Evolutionary conservation across 805 yeast species (phyloP).

Genomic region (Crinitomyces ghanaensis): DNA sequence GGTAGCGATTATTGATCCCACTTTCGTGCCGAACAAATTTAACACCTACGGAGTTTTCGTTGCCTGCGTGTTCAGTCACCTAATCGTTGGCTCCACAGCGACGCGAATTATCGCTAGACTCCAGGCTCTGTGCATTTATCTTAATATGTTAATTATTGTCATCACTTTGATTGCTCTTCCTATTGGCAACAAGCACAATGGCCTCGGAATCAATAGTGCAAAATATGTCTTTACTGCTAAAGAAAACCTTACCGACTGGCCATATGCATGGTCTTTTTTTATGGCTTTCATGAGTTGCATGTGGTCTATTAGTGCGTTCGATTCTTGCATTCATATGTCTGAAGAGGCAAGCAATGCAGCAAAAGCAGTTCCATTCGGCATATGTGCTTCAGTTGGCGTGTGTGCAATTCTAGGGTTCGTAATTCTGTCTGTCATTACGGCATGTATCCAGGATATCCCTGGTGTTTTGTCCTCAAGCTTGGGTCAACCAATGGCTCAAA

Average conservation of each 20-base stretch:
- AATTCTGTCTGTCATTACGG: constrained; percentile 40
- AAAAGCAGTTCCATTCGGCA: constrained; percentile 54
- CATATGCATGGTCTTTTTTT: constrained; percentile 45
- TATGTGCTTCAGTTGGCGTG: constrained; percentile 43
- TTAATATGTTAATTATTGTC: constrained; percentile 41
- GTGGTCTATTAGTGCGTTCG: constrained; percentile 68
- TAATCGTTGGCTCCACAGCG: constrained; percentile 42
- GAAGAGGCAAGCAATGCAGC: constrained; percentile 59
- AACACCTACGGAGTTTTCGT: constrained; percentile 55
- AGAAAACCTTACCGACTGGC: constrained; percentile 43
- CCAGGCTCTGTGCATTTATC: constrained; percentile 46
- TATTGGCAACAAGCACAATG: constrained; percentile 11
- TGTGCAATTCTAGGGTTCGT: constrained; percentile 51
- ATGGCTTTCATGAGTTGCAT: constrained; percentile 53
- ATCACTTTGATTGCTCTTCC: constrained; percentile 29
- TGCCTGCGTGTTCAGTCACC: constrained; percentile 45
- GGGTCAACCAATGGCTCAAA: constrained; percentile 58
- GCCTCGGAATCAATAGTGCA: constrained; percentile 35
- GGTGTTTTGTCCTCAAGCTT: constrained; percentile 34
- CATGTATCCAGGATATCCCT: constrained; percentile 39
- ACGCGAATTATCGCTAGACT: constrained; percentile 45
- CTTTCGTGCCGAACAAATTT: constrained; percentile 41
- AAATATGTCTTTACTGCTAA: constrained; percentile 43
- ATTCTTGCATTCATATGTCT: constrained; percentile 59
- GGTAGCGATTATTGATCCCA: constrained; percentile 37